Conservation (phyloP, 2,329 filamentous ascomycete species). For the Botrytis byssoidea region DNA sequence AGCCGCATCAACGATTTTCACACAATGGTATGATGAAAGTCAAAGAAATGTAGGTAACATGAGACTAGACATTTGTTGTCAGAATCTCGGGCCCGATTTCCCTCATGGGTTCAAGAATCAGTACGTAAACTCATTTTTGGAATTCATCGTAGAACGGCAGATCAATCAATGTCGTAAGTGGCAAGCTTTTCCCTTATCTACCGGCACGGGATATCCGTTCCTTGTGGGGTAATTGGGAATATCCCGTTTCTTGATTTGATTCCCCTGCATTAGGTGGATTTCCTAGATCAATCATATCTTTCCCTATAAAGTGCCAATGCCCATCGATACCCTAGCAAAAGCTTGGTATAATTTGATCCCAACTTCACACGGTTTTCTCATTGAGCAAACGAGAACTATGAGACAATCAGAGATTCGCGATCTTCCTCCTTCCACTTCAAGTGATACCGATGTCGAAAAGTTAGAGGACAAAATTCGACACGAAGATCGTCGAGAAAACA, state of each 20-base stretch:
- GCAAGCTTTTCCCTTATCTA: slow-evolving; percentile 4
- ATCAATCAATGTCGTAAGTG: neutral
- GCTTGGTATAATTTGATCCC: neutral
- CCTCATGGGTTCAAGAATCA: neutral
- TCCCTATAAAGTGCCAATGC: slow-evolving; percentile 7
- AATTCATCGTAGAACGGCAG: neutral
- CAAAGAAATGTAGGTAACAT: neutral
- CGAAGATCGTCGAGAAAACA: neutral
- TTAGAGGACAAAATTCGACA: neutral
- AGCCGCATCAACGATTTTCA: neutral
- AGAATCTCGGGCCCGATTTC: neutral
- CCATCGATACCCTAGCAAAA: neutral
- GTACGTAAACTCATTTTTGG: neutral
- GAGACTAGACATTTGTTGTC: neutral
- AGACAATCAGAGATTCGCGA: neutral
- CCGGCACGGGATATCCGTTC: neutral
- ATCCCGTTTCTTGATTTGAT: neutral
- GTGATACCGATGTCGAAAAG: slow-evolving; percentile 11
- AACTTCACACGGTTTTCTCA: neutral
- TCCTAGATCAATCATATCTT: neutral
- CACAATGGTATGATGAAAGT: neutral
- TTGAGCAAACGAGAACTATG: neutral
- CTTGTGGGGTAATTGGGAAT: neutral
- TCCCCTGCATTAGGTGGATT: neutral
- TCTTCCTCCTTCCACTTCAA: neutral